Evolutionary conservation across 139 green algal genomes (phyloP).

Genomic region (Picochlorum sp.): DNA sequence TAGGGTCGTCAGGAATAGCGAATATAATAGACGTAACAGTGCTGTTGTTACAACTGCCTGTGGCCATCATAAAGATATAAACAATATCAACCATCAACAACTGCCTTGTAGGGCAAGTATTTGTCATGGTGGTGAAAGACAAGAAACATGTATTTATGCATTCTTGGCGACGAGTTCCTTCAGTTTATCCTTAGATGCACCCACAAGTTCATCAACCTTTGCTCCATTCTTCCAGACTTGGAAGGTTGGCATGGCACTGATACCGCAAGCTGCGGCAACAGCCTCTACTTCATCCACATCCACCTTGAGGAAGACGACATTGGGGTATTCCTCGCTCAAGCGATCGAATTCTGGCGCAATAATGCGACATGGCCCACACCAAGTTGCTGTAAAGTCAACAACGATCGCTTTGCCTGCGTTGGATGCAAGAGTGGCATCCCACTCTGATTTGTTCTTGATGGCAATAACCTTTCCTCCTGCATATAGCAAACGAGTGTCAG

Average conservation of each 20-base stretch:
- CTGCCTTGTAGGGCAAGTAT: too few relatives aligned
- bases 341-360: conserved; percentile 64
- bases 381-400: conserved; percentile 71
- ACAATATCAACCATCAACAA: too few relatives aligned
- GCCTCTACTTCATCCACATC: conserved; percentile 61
- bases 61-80: too few relatives aligned
- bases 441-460: conserved; percentile 12
- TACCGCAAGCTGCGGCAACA: conserved; percentile 47
- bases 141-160: neutral
- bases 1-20: too few relatives aligned
- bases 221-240: conserved; percentile 52
- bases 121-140: too few relatives aligned
- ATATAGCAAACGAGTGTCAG: neutral
- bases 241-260: conserved; percentile 82
- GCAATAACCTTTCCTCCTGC: conserved; percentile 18
- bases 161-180: conserved; percentile 42
- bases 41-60: too few relatives aligned
- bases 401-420: conserved; percentile 27
- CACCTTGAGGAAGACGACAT: conserved; percentile 66
- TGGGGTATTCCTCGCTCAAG: conserved; percentile 31
- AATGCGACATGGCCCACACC: conserved; percentile 76
- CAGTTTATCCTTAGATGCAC: conserved; percentile 58
- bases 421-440: neutral
- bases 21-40: too few relatives aligned
- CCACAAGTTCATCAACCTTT: conserved; percentile 63